A percentile compares a stretch with the other conserved stretches of the same genome.
These are phyloP conservation scores for Tarenaya hassleriana DNA, from an alignment of 345 rosid species.

Conservation along the genomic window DNA sequence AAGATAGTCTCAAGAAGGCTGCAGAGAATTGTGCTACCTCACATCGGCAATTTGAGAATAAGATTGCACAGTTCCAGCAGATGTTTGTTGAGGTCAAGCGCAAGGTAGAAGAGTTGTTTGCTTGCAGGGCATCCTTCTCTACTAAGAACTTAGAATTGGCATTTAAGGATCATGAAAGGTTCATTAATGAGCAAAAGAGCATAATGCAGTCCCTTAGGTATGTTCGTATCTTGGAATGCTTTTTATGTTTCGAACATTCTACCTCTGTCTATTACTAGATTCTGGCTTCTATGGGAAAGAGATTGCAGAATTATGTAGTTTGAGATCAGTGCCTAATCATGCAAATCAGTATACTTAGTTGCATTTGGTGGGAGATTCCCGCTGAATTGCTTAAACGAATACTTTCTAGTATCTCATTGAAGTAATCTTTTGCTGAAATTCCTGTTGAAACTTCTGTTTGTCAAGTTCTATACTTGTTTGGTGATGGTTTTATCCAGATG, in stretches of 20 bases:
- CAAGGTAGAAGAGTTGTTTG: conserved; percentile 68
- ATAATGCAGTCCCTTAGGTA: conserved; percentile 97
- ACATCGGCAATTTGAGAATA: conserved; percentile 85
- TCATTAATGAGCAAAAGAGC: conserved; percentile 69
- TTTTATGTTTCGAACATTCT: too few relatives aligned
- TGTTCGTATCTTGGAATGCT: conserved; percentile 21
- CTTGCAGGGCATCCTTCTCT: conserved; percentile 42
- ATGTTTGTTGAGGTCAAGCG: conserved; percentile 63
- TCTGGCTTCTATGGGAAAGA: too few relatives aligned
- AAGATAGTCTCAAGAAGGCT: conserved; percentile 67
- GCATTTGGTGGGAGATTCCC: too few relatives aligned
- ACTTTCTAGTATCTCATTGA: too few relatives aligned
- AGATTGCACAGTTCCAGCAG: conserved; percentile 75
- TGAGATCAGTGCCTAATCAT: too few relatives aligned
- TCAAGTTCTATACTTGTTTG: too few relatives aligned
- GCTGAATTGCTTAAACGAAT: too few relatives aligned
- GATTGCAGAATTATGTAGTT: too few relatives aligned
- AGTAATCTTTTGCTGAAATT: too few relatives aligned
- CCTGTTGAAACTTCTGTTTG: too few relatives aligned
- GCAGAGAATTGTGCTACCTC: conserved; percentile 61
- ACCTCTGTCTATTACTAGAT: too few relatives aligned
- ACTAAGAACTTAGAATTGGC: conserved; percentile 50
- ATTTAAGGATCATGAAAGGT: conserved; percentile 60
- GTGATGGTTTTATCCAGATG: conserved; percentile 1
- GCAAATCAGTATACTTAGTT: too few relatives aligned